Base-by-base conservation (phyloP, 768 basidiomycete genomes). In the Cystofilobasidium ferigula region DNA sequence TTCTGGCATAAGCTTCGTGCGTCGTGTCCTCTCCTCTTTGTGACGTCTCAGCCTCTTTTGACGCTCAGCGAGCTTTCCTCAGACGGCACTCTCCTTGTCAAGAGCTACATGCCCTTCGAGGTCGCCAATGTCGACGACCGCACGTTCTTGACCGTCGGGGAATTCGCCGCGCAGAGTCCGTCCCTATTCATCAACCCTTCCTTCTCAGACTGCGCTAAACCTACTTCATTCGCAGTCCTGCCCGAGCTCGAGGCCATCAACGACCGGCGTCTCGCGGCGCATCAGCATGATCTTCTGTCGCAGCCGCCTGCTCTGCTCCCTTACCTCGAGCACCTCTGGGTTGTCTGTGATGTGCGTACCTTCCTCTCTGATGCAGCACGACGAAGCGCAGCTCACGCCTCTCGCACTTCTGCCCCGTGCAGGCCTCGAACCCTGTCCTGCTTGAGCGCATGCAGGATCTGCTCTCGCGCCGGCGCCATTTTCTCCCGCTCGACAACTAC, bases 401-500 rank as follows among this genome's bases (percentile, higher is more conserved):
- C 45, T 9, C 13, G 7, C 38, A 14, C 32, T 35, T 7, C 30
- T 30, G 2, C 28, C 8, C 28, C 30, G n/a, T 28, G 26, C 35
- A 60, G 38, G 8, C 34, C 51, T 16, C 38, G 20, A 35, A 53
- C 45, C 47, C 57, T 24, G 16, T 28, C 7, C 28, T 54, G 28
- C 2, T 3, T 1, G 64, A 59, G n/a, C 64, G 57, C 24, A 65
- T 65, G 57, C 32, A 51, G 13, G 63, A 64, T 32, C n/a, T 67
- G 10, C 67, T 68, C 22, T 18, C 24, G 28, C 61, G 67, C 14
- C 42, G 57, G 14, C 43, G 67, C 24, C 61, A 68, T 28, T 68
- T 68, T 47, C 48, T 58, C 22, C 42, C 67, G 7, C 67, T 68
- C 12, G 62, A 68, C 34, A 36, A 68, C 20, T 68, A 68, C 47